phyloP scores from a whole-genome alignment of 192 early-diverging fungal species.

The Podila minutissima region DNA sequence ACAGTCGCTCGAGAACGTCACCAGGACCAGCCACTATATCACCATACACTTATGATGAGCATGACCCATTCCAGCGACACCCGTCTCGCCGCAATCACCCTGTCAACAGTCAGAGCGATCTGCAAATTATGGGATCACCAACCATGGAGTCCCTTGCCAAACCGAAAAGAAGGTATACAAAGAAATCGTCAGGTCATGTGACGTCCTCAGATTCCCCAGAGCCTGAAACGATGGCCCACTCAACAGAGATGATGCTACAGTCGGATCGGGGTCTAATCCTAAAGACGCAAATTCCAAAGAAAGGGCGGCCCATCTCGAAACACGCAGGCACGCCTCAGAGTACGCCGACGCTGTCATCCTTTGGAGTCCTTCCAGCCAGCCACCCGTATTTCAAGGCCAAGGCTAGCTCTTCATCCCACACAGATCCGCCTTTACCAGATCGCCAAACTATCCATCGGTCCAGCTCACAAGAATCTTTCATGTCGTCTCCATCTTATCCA shows the following conservation, averaged over 20 bases:
- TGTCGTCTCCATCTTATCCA: neutral
- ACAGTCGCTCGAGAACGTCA: no score
- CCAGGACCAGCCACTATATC: no score
- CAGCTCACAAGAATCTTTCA: neutral
- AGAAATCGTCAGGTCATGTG: constrained; percentile 11
- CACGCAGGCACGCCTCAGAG: constrained; percentile 16
- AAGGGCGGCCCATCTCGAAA: constrained; percentile 41
- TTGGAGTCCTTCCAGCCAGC: constrained; percentile 20
- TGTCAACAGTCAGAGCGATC: neutral
- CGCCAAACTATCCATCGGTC: neutral
- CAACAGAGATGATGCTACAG: constrained; percentile 10
- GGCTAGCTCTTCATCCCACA: neutral
- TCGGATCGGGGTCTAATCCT: constrained; percentile 44
- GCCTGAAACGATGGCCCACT: neutral
- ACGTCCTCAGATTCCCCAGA: neutral
- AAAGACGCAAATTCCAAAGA: constrained; percentile 49
- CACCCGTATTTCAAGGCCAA: constrained; percentile 1
- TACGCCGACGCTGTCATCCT: constrained; percentile 32
- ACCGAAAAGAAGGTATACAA: constrained; percentile 32
- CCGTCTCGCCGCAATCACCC: neutral
- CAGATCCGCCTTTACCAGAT: neutral
- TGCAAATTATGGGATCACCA: neutral
- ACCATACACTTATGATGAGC: no score
- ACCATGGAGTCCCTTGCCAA: constrained; percentile 8
- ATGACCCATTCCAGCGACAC: neutral